A percentile compares a stretch with the other conserved stretches of the same genome.
phyloP scores from a whole-genome alignment of 2,329 filamentous ascomycete species.

The Claviceps fusiformis region DNA sequence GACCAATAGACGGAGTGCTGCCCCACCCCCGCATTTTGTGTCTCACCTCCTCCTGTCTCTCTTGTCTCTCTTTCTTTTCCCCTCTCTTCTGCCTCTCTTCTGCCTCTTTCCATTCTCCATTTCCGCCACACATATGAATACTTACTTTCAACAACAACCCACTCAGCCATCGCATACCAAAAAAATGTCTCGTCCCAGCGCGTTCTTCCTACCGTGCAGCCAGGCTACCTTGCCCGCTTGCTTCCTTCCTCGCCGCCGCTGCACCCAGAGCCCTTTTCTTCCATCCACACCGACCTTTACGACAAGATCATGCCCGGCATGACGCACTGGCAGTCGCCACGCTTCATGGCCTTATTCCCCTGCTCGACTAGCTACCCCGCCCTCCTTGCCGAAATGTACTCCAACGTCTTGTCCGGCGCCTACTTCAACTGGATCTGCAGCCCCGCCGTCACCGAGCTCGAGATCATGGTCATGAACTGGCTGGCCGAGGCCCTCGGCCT shows the following conservation, averaged over 20 bases:
- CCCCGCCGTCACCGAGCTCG: slow-evolving; percentile 81
- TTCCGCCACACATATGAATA: too few relatives aligned
- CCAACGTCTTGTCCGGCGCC: slow-evolving; percentile 72
- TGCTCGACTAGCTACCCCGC: slow-evolving; percentile 69
- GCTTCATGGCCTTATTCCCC: slow-evolving; percentile 94
- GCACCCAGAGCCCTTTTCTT: slow-evolving; percentile 58
- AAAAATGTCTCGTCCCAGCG: slow-evolving; percentile 55
- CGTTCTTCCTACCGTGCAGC: slow-evolving; percentile 65
- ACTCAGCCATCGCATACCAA: slow-evolving; percentile 71
- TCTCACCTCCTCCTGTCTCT: too few relatives aligned
- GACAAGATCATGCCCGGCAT: slow-evolving; percentile 79
- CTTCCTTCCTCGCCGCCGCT: slow-evolving; percentile 55
- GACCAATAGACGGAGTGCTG: too few relatives aligned
- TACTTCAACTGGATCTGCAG: slow-evolving; percentile 97
- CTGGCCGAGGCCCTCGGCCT: slow-evolving; percentile 54
- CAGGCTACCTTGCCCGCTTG: slow-evolving; percentile 72
- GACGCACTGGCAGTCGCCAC: slow-evolving; percentile 88
- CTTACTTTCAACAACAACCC: too few relatives aligned
- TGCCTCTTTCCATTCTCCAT: too few relatives aligned
- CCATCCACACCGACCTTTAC: slow-evolving; percentile 74
- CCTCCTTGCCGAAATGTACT: slow-evolving; percentile 88
- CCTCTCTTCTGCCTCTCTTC: too few relatives aligned
- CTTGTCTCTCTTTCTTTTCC: neutral
- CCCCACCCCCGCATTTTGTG: too few relatives aligned
- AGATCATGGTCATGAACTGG: slow-evolving; percentile 91